Evolutionary conservation across 2,329 filamentous ascomycete genomes (phyloP), one percentile per base, ranked within the genome.

Genomic region (Fusarium foetens): DNA sequence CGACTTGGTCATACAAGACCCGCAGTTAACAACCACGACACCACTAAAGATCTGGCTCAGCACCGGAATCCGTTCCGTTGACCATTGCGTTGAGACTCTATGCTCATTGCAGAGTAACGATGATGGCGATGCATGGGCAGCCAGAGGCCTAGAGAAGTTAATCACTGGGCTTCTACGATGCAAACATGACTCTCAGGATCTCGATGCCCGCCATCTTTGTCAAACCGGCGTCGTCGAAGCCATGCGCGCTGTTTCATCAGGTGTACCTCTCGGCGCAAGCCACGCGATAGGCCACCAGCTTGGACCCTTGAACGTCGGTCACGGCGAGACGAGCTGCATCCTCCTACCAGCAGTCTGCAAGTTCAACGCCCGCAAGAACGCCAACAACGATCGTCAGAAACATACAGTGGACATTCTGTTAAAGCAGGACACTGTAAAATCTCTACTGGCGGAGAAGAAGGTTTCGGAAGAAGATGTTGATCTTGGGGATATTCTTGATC

Each of bases 281-380:
- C 64, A 69, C 6, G 58, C 66, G 10, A 69, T 64, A n/a, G 66
- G 64, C 1, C 66, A 69, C 31, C 64, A 68, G n/a, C 48, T 64
- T 2, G 66, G 64, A 0, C 64, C 64, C 4, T 35, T 68, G 5
- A 66, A 54, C 2, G 65, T 69, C 6, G 55, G 63, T 0, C 58
- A 69, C 13, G 66, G 64, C 7, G 66, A 55, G 29, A 59, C 64
- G 8, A 68, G 64, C 8, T 68, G 66, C 4, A 41, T 68, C 13
- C 53, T 68, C 17, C 21, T 69, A 8, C 64, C 64, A 2, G 64
- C 66, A 5, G 64, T 68, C 6, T 68, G 58, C 21, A 63, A 55
- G 48, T 69, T 53, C 19, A 69, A 69, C 19, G 48, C 46, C 1
- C 7, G 19, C 6, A 62, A 51, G 9, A 49, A 27, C 17, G 54